These are phyloP conservation scores for Neonothopanus nambi DNA, from an alignment of 1,284 basidiomycete species.

Conservation along the genomic window DNA sequence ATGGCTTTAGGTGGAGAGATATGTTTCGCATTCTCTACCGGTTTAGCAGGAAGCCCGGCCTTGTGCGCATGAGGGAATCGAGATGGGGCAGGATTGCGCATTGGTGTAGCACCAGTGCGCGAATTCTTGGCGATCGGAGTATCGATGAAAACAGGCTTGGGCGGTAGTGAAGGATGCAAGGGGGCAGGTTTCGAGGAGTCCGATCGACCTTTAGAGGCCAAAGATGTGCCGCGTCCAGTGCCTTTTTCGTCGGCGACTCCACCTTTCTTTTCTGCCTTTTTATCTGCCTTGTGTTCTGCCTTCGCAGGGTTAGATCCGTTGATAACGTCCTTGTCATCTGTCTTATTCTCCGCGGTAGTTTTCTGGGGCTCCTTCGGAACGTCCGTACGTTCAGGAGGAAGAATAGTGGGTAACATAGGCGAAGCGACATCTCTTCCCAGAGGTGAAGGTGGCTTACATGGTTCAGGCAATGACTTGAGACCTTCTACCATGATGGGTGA, in stretches of 20 bases:
- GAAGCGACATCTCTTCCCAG: neutral
- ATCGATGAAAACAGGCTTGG: constrained; percentile 37
- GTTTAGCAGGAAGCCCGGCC: neutral
- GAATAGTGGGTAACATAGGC: constrained; percentile 1
- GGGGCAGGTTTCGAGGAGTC: constrained; percentile 21
- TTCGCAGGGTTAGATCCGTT: no score
- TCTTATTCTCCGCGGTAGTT: no score
- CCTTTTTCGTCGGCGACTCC: neutral
- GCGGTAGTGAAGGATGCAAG: constrained; percentile 49
- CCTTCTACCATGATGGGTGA: constrained; percentile 71
- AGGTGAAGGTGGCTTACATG: constrained; percentile 24
- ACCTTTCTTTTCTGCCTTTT: neutral
- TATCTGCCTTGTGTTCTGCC: no score
- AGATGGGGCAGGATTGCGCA: neutral
- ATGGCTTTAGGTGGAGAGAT: neutral
- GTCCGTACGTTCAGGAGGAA: neutral
- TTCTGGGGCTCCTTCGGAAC: no score
- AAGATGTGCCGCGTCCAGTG: neutral
- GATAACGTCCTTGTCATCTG: no score
- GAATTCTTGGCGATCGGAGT: constrained; percentile 1
- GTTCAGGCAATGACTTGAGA: constrained; percentile 61
- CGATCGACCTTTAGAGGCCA: constrained; percentile 4
- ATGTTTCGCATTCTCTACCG: neutral
- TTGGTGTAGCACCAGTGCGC: constrained; percentile 1
- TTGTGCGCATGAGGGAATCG: constrained; percentile 1